Percentiles rank a stretch among this genome's conserved stretches.
Evolutionary conservation across 306 rosid genomes (phyloP).

Genomic region (Pyrus bretschneideri): DNA sequence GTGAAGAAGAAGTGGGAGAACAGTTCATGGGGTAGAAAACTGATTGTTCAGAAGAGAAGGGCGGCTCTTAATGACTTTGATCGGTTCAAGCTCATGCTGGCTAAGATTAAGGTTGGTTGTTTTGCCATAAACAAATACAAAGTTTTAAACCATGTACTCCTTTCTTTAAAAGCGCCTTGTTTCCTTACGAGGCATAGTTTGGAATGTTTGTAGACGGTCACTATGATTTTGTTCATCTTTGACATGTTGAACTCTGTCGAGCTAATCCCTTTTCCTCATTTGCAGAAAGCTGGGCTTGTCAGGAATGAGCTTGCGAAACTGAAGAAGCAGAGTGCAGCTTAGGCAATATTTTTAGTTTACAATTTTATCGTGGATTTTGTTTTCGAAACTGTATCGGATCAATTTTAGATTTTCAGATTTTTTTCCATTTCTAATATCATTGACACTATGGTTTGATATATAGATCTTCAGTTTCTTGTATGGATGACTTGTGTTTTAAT

Average conservation of each 20-base stretch:
- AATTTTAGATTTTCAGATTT: background rate
- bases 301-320: conserved; percentile 74
- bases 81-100: conserved; percentile 89
- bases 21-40: conserved; percentile 91
- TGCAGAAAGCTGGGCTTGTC: conserved; percentile 84
- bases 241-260: background rate
- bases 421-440: background rate
- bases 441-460: background rate
- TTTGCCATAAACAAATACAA: background rate
- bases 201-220: background rate
- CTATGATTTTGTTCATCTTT: background rate
- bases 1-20: conserved; percentile 96
- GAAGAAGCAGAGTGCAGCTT: conserved; percentile 53
- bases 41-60: conserved; percentile 79
- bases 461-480: background rate
- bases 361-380: conserved; percentile 30
- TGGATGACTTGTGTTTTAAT: background rate
- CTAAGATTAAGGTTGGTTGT: conserved; percentile 70
- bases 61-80: conserved; percentile 78
- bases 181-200: background rate
- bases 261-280: background rate
- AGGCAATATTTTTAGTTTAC: conserved; percentile 15
- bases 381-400: background rate
- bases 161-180: background rate
- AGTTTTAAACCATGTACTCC: background rate